A percentile compares a stretch with the other conserved stretches of the same genome.
These are phyloP conservation scores for Zalerion maritima DNA, from an alignment of 495 filamentous ascomycete species.

Conservation along the genomic window DNA sequence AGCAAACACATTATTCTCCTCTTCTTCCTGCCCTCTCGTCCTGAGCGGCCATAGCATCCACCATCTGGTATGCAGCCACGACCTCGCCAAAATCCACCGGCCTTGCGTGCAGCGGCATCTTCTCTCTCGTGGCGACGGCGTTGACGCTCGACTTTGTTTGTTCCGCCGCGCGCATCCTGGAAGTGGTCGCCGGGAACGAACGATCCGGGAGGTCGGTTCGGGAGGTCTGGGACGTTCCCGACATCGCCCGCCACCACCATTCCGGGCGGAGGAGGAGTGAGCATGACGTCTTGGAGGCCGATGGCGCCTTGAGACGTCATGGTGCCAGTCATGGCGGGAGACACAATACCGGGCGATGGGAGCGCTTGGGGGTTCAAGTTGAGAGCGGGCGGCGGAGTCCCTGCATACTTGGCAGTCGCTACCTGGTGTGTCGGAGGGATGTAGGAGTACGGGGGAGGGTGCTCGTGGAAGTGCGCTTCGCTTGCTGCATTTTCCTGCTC, in stretches of 20 bases:
- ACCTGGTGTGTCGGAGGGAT: conserved; percentile 18
- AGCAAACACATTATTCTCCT: conserved; percentile 46
- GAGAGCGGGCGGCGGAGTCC: conserved; percentile 23
- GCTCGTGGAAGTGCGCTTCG: too few relatives aligned
- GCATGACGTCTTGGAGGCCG: conserved; percentile 21
- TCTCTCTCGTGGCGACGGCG: conserved; percentile 47
- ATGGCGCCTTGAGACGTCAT: conserved; percentile 34
- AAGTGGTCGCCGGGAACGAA: conserved; percentile 23
- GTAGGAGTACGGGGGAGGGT: conserved; percentile 33
- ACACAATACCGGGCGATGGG: conserved; percentile 29
- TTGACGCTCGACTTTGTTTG: conserved; percentile 30
- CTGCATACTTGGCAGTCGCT: conserved; percentile 20
- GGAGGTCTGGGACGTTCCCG: conserved; percentile 11
- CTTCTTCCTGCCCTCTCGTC: conserved; percentile 47
- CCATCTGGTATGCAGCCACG: conserved; percentile 42
- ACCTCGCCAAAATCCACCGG: conserved; percentile 45
- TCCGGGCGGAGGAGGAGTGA: conserved; percentile 16
- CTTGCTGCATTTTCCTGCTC: conserved; percentile 18
- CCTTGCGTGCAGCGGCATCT: conserved; percentile 38
- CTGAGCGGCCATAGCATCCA: conserved; percentile 46
- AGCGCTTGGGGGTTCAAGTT: conserved; percentile 20
- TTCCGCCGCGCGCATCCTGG: conserved; percentile 14
- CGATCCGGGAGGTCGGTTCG: conserved; percentile 21
- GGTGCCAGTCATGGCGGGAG: conserved; percentile 24
- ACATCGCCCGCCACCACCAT: neutral